Percentiles rank a stretch among this genome's conserved stretches.
phyloP scores from a whole-genome alignment of 1,284 basidiomycete genomes.

The Cryptococcus amylolentus region DNA sequence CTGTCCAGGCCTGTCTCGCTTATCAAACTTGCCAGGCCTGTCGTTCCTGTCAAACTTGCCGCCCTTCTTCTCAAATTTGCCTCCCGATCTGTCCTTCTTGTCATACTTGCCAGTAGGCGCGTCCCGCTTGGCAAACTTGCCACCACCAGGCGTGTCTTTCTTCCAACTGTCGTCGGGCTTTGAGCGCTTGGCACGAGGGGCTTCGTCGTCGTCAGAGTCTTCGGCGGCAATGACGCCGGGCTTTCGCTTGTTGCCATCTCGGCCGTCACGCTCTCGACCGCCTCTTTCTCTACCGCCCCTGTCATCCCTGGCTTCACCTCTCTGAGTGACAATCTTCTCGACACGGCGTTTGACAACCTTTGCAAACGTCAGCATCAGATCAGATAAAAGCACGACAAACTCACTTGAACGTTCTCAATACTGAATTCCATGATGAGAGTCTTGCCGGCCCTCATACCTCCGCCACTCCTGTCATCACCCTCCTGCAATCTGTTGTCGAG shows the following conservation, averaged over 20 bases:
- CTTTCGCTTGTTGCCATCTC: constrained; percentile 20
- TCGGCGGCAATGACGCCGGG: constrained; percentile 17
- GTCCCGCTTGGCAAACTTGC: background rate
- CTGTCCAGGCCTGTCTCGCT: constrained; percentile 1
- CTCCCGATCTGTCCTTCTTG: background rate
- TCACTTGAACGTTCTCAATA: constrained; percentile 85
- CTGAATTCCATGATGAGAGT: constrained; percentile 85
- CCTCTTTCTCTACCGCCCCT: constrained; percentile 6
- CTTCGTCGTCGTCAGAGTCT: constrained; percentile 33
- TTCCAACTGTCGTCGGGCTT: background rate
- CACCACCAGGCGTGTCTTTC: background rate
- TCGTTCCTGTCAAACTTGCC: constrained; percentile 1
- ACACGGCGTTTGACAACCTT: constrained; percentile 48
- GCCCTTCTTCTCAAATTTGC: background rate
- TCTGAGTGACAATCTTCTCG: constrained; percentile 35
- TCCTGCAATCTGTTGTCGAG: constrained; percentile 39
- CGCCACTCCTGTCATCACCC: constrained; percentile 31
- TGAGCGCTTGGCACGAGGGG: constrained; percentile 1
- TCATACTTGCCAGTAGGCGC: background rate
- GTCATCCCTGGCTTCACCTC: constrained; percentile 8
- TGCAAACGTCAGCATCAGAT: background rate
- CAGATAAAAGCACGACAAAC: constrained; percentile 5
- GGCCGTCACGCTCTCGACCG: background rate
- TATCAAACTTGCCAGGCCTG: background rate
- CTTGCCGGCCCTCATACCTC: constrained; percentile 55